These are phyloP conservation scores for Paramyrothecium sp. DNA, from an alignment of 2,329 filamentous ascomycete species.

Conservation along the genomic window DNA sequence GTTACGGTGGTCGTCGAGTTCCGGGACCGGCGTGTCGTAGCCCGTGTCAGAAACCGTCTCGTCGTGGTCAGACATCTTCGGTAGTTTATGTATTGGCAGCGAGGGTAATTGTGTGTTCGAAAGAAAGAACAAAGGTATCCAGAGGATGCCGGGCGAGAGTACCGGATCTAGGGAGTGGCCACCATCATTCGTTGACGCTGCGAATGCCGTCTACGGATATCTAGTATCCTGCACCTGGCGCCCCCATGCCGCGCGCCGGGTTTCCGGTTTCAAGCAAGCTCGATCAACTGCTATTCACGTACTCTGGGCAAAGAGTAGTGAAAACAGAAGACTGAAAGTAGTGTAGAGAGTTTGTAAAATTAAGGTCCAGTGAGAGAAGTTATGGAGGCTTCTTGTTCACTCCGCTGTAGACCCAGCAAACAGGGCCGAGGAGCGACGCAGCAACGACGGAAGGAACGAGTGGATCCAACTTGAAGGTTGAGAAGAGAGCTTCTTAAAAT, in stretches of 20 bases:
- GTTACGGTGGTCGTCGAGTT: constrained; percentile 84
- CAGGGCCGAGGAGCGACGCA: constrained; percentile 87
- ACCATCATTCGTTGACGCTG: not conserved
- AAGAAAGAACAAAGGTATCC: constrained; percentile 4
- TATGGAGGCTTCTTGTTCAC: constrained; percentile 98
- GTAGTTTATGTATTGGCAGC: constrained; percentile 1
- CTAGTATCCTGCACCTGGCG: not conserved
- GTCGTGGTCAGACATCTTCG: constrained; percentile 66
- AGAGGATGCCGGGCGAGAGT: constrained; percentile 4
- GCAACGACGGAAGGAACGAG: constrained; percentile 69
- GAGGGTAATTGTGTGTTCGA: not conserved
- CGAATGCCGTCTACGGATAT: not conserved
- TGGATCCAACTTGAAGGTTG: constrained; percentile 93
- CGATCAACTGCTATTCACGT: constrained; percentile 25
- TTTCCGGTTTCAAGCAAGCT: constrained; percentile 17
- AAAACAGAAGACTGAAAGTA: not conserved
- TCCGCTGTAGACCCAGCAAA: constrained; percentile 92
- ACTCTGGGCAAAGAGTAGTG: constrained; percentile 3
- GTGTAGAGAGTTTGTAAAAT: not conserved
- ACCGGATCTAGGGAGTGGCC: not conserved
- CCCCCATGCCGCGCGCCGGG: not conserved
- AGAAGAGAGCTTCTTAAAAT: constrained; percentile 17
- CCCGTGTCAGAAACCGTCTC: constrained; percentile 59
- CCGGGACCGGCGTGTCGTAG: constrained; percentile 72
- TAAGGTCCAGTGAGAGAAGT: constrained; percentile 38